phyloP scores from a whole-genome alignment of 2,329 filamentous ascomycete species.

The Fragosphaeria purpurea region DNA sequence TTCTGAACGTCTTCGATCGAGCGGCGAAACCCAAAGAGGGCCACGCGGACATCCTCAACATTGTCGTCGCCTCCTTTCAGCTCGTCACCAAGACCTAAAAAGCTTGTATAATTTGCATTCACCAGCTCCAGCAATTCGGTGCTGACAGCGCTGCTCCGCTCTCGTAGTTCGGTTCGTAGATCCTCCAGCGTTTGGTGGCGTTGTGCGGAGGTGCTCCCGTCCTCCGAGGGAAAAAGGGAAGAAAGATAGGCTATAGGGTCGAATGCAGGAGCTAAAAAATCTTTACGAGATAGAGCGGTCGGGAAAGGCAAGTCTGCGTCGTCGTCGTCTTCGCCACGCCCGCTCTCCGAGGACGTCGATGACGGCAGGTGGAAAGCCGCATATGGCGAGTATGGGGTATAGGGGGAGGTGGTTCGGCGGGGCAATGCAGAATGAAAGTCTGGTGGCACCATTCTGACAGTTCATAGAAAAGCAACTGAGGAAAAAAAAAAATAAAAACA shows the following conservation, averaged over 20 bases:
- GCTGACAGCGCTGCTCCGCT: constrained; percentile 68
- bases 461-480: no score
- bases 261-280: constrained; percentile 72
- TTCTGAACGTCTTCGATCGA: constrained; percentile 67
- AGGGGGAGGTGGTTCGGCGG: constrained; percentile 15
- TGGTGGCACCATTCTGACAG: no score
- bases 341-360: constrained; percentile 25
- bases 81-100: constrained; percentile 71
- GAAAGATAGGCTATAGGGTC: constrained; percentile 72
- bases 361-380: constrained; percentile 33
- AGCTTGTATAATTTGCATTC: constrained; percentile 89
- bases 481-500: no score
- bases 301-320: constrained; percentile 78
- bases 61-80: constrained; percentile 82
- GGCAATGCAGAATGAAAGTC: no score
- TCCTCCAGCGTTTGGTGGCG: constrained; percentile 96
- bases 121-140: constrained; percentile 88
- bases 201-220: constrained; percentile 44
- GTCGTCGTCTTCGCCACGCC: constrained; percentile 33
- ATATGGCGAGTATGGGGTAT: constrained; percentile 21
- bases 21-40: constrained; percentile 72
- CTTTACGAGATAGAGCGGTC: constrained; percentile 66
- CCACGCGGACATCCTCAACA: constrained; percentile 81
- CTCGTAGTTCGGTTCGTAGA: constrained; percentile 73
- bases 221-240: constrained; percentile 20